Evolutionary conservation across 2,329 filamentous ascomycete genomes (phyloP), one percentile per base, ranked within the genome.

Genomic region (Cercospora canescens): DNA sequence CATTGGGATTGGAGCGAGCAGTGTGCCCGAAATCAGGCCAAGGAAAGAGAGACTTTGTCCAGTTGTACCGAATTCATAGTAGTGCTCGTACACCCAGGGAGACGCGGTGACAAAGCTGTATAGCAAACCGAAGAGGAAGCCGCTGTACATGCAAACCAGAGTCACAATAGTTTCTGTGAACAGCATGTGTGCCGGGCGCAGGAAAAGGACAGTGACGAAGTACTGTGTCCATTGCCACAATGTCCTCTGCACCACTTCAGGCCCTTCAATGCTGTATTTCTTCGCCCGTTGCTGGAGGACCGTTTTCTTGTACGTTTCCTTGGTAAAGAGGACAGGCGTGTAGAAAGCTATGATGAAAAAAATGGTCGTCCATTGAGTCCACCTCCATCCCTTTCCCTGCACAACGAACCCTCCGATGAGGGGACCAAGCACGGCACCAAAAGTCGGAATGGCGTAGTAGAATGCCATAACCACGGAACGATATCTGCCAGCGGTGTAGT

Each of bases 21-120:
- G 48, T 9, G 71, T 67, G 4, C 75, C 75, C 11, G 66, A 32
- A 26, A 72, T 69, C 11, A 76, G 65, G 6, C 75, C 73, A 1
- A 78, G 67, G 67, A 79, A 80, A 1, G 76, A 75, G 1, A 81
- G 70, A 14, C 74, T 74, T 54, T 72, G 77, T 48, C 67, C 75
- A 2, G 63, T 65, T 37, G 66, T 69, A 35, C 45, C 69, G 60
- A 77, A 76, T 65, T 30, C 62, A 58, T 76, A 77, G 68, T 72
- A 73, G 37, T 71, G 62, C 35, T 69, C 35, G 66, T 74, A 79
- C 34, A 78, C 70, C 70, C 73, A 76, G 0, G 76, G 73, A 5
- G 72, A 76, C 6, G 78, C 79, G n/a, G 79, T 78, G 52, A 81
- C 76, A 70, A 80, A 81, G 12, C 78, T 73, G 69, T 81, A 81